Evolutionary conservation across 108 stramenopile species (phyloP).

Genomic region (Licmophora abbreviata): DNA sequence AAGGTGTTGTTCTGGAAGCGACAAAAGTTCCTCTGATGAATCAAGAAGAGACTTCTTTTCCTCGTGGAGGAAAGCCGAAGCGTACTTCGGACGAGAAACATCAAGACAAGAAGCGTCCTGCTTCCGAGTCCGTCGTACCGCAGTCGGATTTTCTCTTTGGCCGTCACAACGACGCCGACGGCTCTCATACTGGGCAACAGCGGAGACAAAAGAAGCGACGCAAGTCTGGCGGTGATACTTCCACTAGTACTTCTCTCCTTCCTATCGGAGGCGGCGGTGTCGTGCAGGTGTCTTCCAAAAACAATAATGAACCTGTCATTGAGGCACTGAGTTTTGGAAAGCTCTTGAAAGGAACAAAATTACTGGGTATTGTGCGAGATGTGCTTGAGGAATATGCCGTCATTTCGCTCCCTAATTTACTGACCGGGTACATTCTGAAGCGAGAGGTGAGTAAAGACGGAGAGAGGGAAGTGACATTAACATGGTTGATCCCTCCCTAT

Average conservation of each 20-base stretch:
- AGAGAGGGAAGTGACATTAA: background rate
- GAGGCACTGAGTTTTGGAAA: constrained; percentile 64
- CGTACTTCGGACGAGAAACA: too few relatives aligned
- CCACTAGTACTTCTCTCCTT: constrained; percentile 7
- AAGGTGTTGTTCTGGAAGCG: too few relatives aligned
- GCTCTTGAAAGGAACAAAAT: constrained; percentile 50
- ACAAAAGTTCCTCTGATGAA: constrained; percentile 4
- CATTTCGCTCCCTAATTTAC: constrained; percentile 56
- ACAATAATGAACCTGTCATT: constrained; percentile 36
- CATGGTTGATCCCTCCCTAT: too few relatives aligned
- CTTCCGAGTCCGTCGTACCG: too few relatives aligned
- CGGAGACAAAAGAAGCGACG: constrained; percentile 5
- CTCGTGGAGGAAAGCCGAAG: constrained; percentile 18
- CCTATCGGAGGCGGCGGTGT: constrained; percentile 78
- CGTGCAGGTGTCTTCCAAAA: constrained; percentile 24
- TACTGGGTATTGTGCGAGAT: constrained; percentile 59
- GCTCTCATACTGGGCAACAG: too few relatives aligned
- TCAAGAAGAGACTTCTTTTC: constrained; percentile 18
- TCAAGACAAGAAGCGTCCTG: too few relatives aligned
- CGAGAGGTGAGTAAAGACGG: constrained; percentile 3
- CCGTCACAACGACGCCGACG: too few relatives aligned
- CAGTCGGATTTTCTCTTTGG: too few relatives aligned
- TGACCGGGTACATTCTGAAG: constrained; percentile 67
- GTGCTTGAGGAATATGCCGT: constrained; percentile 60
- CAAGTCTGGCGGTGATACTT: constrained; percentile 3